These are phyloP conservation scores for Chlorencoelia australis DNA, from an alignment of 2,329 filamentous ascomycete genomes.

Conservation along the genomic window DNA sequence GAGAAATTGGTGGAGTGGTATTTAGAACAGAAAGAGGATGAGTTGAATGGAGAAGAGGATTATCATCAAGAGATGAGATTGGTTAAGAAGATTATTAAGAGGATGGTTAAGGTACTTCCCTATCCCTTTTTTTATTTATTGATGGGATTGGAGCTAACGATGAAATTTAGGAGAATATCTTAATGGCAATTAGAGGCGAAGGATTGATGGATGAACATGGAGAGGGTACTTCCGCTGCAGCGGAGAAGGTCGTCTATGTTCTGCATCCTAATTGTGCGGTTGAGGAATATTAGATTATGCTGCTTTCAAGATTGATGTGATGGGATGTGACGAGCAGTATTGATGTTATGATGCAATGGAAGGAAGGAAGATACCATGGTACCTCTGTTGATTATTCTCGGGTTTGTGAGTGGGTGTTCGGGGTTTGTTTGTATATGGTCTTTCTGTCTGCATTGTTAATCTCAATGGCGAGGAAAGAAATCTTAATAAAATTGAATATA, in stretches of 20 bases:
- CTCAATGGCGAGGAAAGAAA: too few relatives aligned
- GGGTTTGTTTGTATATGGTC: too few relatives aligned
- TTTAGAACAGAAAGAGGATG: slow-evolving; percentile 78
- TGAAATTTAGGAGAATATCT: slow-evolving; percentile 70
- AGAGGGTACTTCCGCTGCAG: slow-evolving; percentile 33
- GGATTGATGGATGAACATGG: slow-evolving; percentile 39
- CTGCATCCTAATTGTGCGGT: slow-evolving; percentile 89
- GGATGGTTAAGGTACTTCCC: slow-evolving; percentile 80
- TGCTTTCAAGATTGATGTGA: neutral
- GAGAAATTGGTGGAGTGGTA: slow-evolving; percentile 82
- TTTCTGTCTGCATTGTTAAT: too few relatives aligned
- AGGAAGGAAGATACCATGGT: neutral
- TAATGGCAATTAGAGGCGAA: slow-evolving; percentile 66
- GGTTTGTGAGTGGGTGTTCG: too few relatives aligned
- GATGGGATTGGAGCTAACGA: slow-evolving; percentile 22
- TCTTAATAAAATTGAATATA: too few relatives aligned
- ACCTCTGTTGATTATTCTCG: too few relatives aligned
- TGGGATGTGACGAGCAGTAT: neutral
- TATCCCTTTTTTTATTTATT: slow-evolving; percentile 26
- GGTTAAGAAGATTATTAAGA: slow-evolving; percentile 78
- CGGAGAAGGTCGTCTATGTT: slow-evolving; percentile 62
- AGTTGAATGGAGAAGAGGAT: slow-evolving; percentile 72
- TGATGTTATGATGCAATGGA: slow-evolving; percentile 1
- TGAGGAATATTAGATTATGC: slow-evolving; percentile 38
- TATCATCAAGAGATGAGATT: slow-evolving; percentile 64